These are phyloP conservation scores for Pyricularia pennisetigena DNA, from an alignment of 2,329 filamentous ascomycete genomes.

Conservation along the genomic window DNA sequence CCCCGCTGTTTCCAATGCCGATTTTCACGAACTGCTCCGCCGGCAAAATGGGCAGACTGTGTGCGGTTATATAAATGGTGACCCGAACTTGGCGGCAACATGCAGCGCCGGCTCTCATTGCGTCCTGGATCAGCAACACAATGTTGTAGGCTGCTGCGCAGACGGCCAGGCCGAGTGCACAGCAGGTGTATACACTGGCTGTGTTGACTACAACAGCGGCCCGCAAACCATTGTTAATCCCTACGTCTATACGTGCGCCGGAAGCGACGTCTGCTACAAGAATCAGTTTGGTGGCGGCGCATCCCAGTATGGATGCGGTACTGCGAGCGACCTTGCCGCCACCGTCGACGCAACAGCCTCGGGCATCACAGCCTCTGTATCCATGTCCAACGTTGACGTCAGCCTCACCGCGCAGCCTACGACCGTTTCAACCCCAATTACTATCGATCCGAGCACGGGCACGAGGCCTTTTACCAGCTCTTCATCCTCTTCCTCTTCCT, in stretches of 20 bases:
- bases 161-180: slow-evolving; percentile 38
- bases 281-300: slow-evolving; percentile 46
- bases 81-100: slow-evolving; percentile 42
- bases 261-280: slow-evolving; percentile 40
- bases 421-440: slow-evolving; percentile 29
- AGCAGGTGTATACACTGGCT: slow-evolving; percentile 46
- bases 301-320: slow-evolving; percentile 48
- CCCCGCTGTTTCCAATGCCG: slow-evolving; percentile 23
- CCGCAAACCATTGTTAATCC: slow-evolving; percentile 42
- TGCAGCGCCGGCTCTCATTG: slow-evolving; percentile 45
- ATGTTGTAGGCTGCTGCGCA: slow-evolving; percentile 31
- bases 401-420: slow-evolving; percentile 28
- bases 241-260: slow-evolving; percentile 46
- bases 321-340: slow-evolving; percentile 35
- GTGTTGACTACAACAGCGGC: slow-evolving; percentile 40
- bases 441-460: slow-evolving; percentile 21
- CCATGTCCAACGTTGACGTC: slow-evolving; percentile 28
- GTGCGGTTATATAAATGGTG: slow-evolving; percentile 47
- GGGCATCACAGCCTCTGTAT: slow-evolving; percentile 26
- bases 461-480: slow-evolving; percentile 10
- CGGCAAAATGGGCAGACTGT: slow-evolving; percentile 40
- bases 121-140: slow-evolving; percentile 32
- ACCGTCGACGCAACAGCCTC: slow-evolving; percentile 36
- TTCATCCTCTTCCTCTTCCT: slow-evolving; percentile 11
- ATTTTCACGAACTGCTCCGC: slow-evolving; percentile 24